phyloP scores from a whole-genome alignment of 306 rosid genomes.

The Vigna hirtella region DNA sequence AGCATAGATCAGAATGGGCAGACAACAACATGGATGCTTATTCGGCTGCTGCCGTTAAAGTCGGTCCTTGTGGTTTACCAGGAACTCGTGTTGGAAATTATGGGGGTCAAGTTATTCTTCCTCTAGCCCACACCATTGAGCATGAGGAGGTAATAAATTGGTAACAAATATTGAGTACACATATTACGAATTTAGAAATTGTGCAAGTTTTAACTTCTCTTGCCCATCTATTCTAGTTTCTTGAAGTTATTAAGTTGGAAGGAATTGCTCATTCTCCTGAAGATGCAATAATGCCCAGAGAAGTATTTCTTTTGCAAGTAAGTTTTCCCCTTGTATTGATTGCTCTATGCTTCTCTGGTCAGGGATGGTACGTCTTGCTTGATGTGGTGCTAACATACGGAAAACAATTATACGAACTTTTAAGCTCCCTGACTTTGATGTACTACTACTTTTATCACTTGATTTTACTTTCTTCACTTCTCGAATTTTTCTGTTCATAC shows the following conservation, averaged over 20 bases:
- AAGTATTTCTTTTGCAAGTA: conserved; percentile 94
- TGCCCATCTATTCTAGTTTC: conserved; percentile 56
- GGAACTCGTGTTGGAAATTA: conserved; percentile 90
- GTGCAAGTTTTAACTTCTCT: background rate
- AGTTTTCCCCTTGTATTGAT: conserved; percentile 30
- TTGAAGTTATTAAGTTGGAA: conserved; percentile 93
- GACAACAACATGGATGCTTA: conserved; percentile 95
- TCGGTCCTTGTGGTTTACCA: conserved; percentile 93
- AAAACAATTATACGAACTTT: background rate
- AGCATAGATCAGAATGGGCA: conserved; percentile 99
- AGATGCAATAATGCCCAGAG: conserved; percentile 85
- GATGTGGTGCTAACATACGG: background rate
- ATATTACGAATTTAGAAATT: background rate
- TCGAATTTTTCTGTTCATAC: background rate
- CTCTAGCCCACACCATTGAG: conserved; percentile 92
- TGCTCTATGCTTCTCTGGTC: conserved; percentile 22
- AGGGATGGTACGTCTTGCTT: background rate
- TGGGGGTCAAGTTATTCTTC: conserved; percentile 95
- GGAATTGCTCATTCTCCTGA: conserved; percentile 86
- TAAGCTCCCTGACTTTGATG: conserved; percentile 1
- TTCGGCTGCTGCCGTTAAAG: conserved; percentile 93
- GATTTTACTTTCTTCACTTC: background rate
- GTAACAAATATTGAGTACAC: background rate
- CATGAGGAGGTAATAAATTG: conserved; percentile 81
- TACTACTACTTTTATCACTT: conserved; percentile 24